phyloP scores from a whole-genome alignment of 2,329 filamentous ascomycete species.

The Stachybotrys echinatus region DNA sequence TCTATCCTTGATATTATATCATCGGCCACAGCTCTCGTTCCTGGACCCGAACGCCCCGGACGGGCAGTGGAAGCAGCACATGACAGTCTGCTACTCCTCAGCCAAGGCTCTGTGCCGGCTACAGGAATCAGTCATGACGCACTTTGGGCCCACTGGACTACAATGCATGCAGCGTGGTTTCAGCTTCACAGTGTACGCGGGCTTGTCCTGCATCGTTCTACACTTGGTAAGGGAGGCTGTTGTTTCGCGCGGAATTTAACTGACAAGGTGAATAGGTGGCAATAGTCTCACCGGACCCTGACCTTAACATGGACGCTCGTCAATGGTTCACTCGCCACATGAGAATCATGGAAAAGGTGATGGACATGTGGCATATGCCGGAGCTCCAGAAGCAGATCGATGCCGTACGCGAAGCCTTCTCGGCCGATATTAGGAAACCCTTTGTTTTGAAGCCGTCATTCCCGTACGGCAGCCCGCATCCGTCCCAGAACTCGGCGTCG shows the following conservation, averaged over 20 bases:
- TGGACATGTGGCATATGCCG: slow-evolving; percentile 77
- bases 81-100: slow-evolving; percentile 78
- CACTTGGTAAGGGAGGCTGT: slow-evolving; percentile 77
- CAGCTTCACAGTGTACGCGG: slow-evolving; percentile 91
- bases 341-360: slow-evolving; percentile 84
- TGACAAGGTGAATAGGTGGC: slow-evolving; percentile 59
- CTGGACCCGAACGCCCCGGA: slow-evolving; percentile 67
- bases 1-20: slow-evolving; percentile 77
- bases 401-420: slow-evolving; percentile 84
- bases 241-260: slow-evolving; percentile 4
- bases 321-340: slow-evolving; percentile 92
- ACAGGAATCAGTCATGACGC: slow-evolving; percentile 75
- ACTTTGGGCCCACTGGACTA: slow-evolving; percentile 73
- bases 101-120: slow-evolving; percentile 81
- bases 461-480: slow-evolving; percentile 75
- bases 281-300: slow-evolving; percentile 86
- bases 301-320: slow-evolving; percentile 76
- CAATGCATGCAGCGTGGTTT: slow-evolving; percentile 91
- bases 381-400: slow-evolving; percentile 90
- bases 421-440: slow-evolving; percentile 74
- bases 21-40: slow-evolving; percentile 78
- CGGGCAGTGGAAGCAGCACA: slow-evolving; percentile 80
- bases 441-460: slow-evolving; percentile 88
- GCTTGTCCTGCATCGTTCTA: slow-evolving; percentile 86
- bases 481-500: slow-evolving; percentile 58